phyloP scores from a whole-genome alignment of 2,329 filamentous ascomycete species.

The Cladosporium phlei region DNA sequence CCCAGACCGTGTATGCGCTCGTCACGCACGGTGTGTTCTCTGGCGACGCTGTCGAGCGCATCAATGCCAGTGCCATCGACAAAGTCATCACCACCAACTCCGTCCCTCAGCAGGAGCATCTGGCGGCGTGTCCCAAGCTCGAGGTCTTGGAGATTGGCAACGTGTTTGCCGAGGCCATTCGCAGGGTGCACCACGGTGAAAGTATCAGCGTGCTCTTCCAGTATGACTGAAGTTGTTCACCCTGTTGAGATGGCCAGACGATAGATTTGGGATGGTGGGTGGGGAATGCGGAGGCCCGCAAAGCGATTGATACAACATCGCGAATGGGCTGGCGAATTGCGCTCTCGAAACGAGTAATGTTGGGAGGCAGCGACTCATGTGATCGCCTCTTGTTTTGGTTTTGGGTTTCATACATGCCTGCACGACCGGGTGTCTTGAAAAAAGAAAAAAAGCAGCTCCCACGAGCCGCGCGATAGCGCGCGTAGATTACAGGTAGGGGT shows the following conservation, averaged over 20 bases:
- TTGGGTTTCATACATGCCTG: no score
- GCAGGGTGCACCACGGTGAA: slow-evolving; percentile 93
- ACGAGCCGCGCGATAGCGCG: neutral
- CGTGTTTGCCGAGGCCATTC: slow-evolving; percentile 90
- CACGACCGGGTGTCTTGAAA: no score
- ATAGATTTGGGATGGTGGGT: no score
- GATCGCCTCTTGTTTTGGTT: no score
- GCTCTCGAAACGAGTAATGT: no score
- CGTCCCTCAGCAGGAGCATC: slow-evolving; percentile 81
- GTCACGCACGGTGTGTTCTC: slow-evolving; percentile 93
- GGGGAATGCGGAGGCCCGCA: no score
- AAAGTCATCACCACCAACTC: slow-evolving; percentile 95
- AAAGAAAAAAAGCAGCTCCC: neutral
- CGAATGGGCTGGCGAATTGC: no score
- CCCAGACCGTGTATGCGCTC: slow-evolving; percentile 83
- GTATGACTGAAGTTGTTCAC: slow-evolving; percentile 53
- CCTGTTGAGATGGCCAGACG: neutral
- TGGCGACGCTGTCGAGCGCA: slow-evolving; percentile 87
- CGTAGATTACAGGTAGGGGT: slow-evolving; percentile 1
- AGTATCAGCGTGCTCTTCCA: slow-evolving; percentile 95
- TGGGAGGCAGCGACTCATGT: no score
- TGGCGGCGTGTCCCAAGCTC: slow-evolving; percentile 73
- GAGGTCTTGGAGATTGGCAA: slow-evolving; percentile 84
- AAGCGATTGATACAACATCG: no score
- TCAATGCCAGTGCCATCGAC: slow-evolving; percentile 89